A percentile compares a stretch with the other conserved stretches of the same genome.
Evolutionary conservation across 352 stramenopile genomes (phyloP).

Genomic region (Globisporangium splendens): DNA sequence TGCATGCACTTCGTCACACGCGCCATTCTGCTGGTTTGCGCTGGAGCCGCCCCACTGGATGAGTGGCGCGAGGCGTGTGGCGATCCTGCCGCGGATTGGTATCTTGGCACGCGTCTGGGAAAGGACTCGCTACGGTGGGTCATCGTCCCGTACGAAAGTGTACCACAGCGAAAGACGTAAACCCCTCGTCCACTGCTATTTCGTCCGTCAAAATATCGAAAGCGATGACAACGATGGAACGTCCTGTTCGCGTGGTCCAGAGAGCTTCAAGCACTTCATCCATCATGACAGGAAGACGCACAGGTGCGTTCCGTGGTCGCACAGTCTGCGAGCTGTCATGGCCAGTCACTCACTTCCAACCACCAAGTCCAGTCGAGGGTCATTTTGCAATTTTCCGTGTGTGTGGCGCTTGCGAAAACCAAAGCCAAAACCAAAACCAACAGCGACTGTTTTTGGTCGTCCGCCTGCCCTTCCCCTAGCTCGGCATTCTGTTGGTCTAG

Average conservation of each 20-base stretch:
- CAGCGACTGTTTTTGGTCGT: constrained; percentile 2
- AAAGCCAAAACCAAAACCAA: background rate
- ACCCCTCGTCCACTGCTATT: background rate
- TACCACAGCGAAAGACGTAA: background rate
- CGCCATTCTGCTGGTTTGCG: background rate
- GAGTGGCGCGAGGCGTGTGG: constrained; percentile 3
- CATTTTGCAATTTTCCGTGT: constrained; percentile 4
- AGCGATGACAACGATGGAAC: background rate
- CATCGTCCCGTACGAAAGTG: background rate
- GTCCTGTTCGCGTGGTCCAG: no score
- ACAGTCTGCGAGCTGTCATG: no score
- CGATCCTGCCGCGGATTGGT: constrained; percentile 5
- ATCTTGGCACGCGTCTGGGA: constrained; percentile 6
- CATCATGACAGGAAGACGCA: background rate
- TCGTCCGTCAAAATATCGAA: background rate
- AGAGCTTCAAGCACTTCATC: background rate
- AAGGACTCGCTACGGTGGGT: background rate
- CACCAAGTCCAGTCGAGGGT: no score
- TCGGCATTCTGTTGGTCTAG: background rate
- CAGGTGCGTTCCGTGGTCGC: background rate
- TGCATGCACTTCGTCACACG: background rate
- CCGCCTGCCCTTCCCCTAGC: background rate
- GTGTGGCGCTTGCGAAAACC: background rate
- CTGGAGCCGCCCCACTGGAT: background rate
- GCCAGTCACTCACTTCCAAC: no score